These are phyloP conservation scores for Pyrenochaeta sp. DNA, from an alignment of 2,329 filamentous ascomycete genomes.

Conservation along the genomic window DNA sequence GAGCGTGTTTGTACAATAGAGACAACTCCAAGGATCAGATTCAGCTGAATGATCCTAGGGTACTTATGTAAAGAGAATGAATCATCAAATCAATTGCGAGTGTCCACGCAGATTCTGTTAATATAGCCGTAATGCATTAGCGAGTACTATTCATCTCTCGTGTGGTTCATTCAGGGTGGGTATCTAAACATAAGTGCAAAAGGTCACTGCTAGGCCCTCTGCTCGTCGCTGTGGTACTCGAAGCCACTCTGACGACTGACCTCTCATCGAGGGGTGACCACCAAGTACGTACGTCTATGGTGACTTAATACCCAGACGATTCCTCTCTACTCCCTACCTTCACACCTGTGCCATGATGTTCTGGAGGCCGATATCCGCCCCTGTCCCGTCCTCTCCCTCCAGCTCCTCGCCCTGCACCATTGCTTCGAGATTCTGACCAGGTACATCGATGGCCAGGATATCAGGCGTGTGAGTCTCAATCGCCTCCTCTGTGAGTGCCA, in stretches of 20 bases:
- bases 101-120: background rate
- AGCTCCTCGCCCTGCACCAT: slow-evolving; percentile 9
- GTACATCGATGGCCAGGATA: slow-evolving; percentile 21
- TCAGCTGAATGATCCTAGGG: background rate
- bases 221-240: background rate
- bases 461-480: slow-evolving; percentile 57
- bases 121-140: background rate
- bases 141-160: background rate
- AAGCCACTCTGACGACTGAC: background rate
- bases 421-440: background rate
- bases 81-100: background rate
- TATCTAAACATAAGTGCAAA: background rate
- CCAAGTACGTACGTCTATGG: background rate
- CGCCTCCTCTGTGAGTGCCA: slow-evolving; percentile 66
- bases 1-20: background rate
- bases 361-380: slow-evolving; percentile 19
- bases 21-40: background rate
- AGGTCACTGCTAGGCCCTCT: background rate
- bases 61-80: background rate
- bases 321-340: background rate
- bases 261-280: background rate
- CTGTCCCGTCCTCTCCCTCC: slow-evolving; percentile 11
- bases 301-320: too few species aligned
- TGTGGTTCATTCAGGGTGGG: background rate
- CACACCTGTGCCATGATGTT: slow-evolving; percentile 42